These are phyloP conservation scores for Geranium incanum DNA, from an alignment of 441 rosid genomes.

Conservation along the genomic window DNA sequence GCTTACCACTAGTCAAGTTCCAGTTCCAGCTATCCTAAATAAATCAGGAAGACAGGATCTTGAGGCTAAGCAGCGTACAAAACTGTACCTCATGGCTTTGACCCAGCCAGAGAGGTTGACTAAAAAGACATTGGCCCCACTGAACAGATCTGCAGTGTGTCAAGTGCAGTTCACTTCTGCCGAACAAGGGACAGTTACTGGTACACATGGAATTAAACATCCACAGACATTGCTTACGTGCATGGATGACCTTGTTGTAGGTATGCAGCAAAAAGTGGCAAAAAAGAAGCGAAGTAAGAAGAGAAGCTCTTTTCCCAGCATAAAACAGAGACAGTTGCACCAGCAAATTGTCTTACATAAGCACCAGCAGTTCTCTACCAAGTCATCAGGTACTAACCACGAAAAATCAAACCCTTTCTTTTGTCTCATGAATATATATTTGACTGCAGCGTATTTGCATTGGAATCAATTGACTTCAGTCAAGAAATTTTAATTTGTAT, in stretches of 20 bases:
- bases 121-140: slow-evolving; percentile 49
- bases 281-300: slow-evolving; percentile 50
- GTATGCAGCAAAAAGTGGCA: slow-evolving; percentile 29
- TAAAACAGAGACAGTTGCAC: slow-evolving; percentile 27
- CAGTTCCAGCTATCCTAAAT: slow-evolving; percentile 11
- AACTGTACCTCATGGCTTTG: slow-evolving; percentile 22
- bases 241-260: slow-evolving; percentile 32
- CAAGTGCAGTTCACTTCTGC: slow-evolving; percentile 18
- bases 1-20: slow-evolving; percentile 17
- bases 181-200: slow-evolving; percentile 21
- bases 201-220: slow-evolving; percentile 22
- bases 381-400: slow-evolving; percentile 37
- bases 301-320: slow-evolving; percentile 25
- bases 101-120: slow-evolving; percentile 30
- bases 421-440: background rate
- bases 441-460: background rate
- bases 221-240: slow-evolving; percentile 24
- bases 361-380: slow-evolving; percentile 26
- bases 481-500: slow-evolving; percentile 13
- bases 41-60: slow-evolving; percentile 22
- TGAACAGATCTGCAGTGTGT: slow-evolving; percentile 27
- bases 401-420: slow-evolving; percentile 15
- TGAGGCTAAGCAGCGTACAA: slow-evolving; percentile 28
- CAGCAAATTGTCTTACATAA: slow-evolving; percentile 30
- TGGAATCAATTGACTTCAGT: slow-evolving; percentile 1